phyloP scores from a whole-genome alignment of 805 yeast species.

The Barnettozyma sp. region DNA sequence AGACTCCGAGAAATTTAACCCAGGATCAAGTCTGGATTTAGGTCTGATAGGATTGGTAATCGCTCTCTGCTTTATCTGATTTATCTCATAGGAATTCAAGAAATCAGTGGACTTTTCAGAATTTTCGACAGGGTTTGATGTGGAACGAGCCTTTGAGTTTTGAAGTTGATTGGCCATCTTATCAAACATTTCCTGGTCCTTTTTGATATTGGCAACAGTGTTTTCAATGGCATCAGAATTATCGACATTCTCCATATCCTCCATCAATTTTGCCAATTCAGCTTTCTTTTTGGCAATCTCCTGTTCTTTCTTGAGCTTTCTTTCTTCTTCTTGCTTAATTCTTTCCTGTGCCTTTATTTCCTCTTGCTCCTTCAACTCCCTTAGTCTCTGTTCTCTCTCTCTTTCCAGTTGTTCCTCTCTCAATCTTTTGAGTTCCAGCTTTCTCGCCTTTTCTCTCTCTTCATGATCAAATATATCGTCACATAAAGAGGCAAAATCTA shows the following conservation, averaged over 20 bases:
- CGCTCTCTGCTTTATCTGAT: conserved; percentile 30
- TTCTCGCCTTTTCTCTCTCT: conserved; percentile 51
- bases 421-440: conserved; percentile 27
- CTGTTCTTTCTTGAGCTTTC: conserved; percentile 21
- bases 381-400: conserved; percentile 22
- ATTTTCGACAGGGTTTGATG: conserved; percentile 29
- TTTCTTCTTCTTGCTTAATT: conserved; percentile 14
- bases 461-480: conserved; percentile 74
- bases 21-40: conserved; percentile 38
- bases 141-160: conserved; percentile 27
- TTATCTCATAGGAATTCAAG: conserved; percentile 24
- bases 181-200: conserved; percentile 1
- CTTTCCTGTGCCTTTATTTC: conserved; percentile 8
- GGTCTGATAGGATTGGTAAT: conserved; percentile 35
- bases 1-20: conserved; percentile 25
- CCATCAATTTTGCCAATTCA: conserved; percentile 11
- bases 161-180: conserved; percentile 11
- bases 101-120: conserved; percentile 18
- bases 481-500: conserved; percentile 71
- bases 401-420: conserved; percentile 19
- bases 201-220: neutral
- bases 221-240: conserved; percentile 11
- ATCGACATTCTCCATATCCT: conserved; percentile 18
- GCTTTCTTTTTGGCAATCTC: conserved; percentile 21
- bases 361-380: conserved; percentile 14